These are phyloP conservation scores for Diaporthe helianthi DNA, from an alignment of 2,329 filamentous ascomycete species.

Conservation along the genomic window DNA sequence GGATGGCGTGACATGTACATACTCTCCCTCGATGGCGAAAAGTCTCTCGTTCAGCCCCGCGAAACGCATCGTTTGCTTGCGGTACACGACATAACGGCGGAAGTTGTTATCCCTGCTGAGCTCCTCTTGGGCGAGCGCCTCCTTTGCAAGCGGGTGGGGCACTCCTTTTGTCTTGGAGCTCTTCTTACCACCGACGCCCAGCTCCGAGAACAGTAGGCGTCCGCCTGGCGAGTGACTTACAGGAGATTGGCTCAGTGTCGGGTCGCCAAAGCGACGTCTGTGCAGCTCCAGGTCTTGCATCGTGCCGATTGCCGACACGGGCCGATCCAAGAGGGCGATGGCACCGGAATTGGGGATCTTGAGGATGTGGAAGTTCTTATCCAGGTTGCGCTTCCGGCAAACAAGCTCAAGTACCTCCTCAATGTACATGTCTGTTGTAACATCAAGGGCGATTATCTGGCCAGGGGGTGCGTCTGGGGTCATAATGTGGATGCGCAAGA, in stretches of 20 bases:
- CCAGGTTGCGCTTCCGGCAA: conserved; percentile 78
- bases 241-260: conserved; percentile 34
- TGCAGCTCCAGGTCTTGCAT: conserved; percentile 78
- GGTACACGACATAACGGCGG: conserved; percentile 80
- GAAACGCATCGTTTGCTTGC: conserved; percentile 83
- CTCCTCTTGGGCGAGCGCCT: conserved; percentile 66
- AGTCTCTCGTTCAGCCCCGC: conserved; percentile 78
- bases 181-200: conserved; percentile 49
- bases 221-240: conserved; percentile 32
- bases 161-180: conserved; percentile 61
- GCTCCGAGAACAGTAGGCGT: conserved; percentile 31
- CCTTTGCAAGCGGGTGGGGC: conserved; percentile 70
- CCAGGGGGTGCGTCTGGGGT: conserved; percentile 73
- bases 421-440: conserved; percentile 83
- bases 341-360: conserved; percentile 78
- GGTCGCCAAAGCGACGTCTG: conserved; percentile 69
- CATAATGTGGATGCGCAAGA: conserved; percentile 75
- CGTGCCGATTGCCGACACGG: conserved; percentile 79
- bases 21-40: conserved; percentile 83
- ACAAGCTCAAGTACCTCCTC: conserved; percentile 81
- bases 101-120: conserved; percentile 64
- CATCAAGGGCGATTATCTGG: conserved; percentile 76
- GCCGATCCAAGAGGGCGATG: conserved; percentile 78
- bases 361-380: conserved; percentile 80
- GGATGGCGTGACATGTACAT: conserved; percentile 82